Evolutionary conservation across 2,329 filamentous ascomycete genomes (phyloP), one percentile per base, ranked within the genome.

Genomic region (Diplocarpon rosae): DNA sequence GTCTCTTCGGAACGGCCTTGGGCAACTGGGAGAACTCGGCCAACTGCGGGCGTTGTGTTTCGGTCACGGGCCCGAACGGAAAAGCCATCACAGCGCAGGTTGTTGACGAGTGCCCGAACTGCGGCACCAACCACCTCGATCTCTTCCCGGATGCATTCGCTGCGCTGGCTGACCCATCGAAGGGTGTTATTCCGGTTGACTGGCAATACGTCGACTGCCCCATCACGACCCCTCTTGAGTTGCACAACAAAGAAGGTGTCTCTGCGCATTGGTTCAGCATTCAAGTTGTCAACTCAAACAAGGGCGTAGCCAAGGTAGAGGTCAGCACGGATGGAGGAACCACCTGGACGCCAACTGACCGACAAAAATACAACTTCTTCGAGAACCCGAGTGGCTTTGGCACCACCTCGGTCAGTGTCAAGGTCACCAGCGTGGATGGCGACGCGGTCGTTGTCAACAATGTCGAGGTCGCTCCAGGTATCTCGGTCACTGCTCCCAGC

Each of bases 21-120:
- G 63, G 67, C 2, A 72, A 70, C 52, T 84, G 80, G 80, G 61
- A 69, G 40, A 63, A 59, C 42, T 68, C 71, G 1, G 68, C 65
- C 34, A 66, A 74, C 50, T 85, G 80, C 55, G 80, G 80, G 51
- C 65, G 69, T 15, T 84, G 80, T 51, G 63, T 84, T 11, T 61
- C 69, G 41, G 75, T 84, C 29, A 77, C 69, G 2, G 74, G 75
- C 0, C 72, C 71, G 3, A 67, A 60, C 12, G 77, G 76, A 14
- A 74, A 73, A 46, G 67, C 65, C 17, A 70, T 83, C 59, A 80
- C 69, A 28, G 78, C 73, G 32, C 83, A 84, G 79, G 74, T 77
- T 51, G 70, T 73, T 15, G 75, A 78, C 57, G 60, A 76, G 61
- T 78, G 75, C 60, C 73, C 73, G 32, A 68, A 67, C 49, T 78